Percentiles rank a stretch among this genome's conserved stretches.
Conservation (phyloP, 306 rosid species). For the Dicorynia guianensis region DNA sequence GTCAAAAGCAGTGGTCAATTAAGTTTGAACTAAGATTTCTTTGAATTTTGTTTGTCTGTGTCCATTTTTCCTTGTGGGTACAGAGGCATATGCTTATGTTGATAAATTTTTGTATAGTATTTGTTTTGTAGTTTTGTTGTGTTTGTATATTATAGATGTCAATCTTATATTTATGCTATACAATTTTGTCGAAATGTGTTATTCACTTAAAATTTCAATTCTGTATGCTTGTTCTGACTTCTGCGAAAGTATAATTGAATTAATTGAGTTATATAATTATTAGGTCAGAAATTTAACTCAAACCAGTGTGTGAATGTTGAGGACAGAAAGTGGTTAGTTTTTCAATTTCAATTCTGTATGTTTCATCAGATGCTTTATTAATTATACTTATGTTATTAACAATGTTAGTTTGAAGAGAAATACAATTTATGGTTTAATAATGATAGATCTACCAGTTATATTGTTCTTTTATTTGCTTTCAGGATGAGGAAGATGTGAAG, state of each 20-base stretch:
- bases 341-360: conserved; percentile 19
- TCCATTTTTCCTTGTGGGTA: not conserved
- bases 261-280: not conserved
- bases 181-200: conserved; percentile 24
- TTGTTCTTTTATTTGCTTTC: conserved; percentile 41
- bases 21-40: not conserved
- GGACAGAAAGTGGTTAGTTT: conserved; percentile 24
- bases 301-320: conserved; percentile 23
- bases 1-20: conserved; percentile 5
- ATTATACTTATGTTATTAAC: not conserved
- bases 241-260: not conserved
- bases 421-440: conserved; percentile 24
- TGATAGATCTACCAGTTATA: conserved; percentile 17
- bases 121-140: not conserved
- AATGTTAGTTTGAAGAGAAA: conserved; percentile 2
- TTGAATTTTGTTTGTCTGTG: not conserved
- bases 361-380: not conserved
- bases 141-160: not conserved
- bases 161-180: conserved; percentile 5
- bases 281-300: conserved; percentile 1
- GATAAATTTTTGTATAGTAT: not conserved
- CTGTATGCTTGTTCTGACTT: conserved; percentile 1
- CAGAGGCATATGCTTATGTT: not conserved
- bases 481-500: conserved; percentile 99
- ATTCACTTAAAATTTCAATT: not conserved